Evolutionary conservation across 495 filamentous ascomycete species (phyloP).

Genomic region (Aspergillus campestris): DNA sequence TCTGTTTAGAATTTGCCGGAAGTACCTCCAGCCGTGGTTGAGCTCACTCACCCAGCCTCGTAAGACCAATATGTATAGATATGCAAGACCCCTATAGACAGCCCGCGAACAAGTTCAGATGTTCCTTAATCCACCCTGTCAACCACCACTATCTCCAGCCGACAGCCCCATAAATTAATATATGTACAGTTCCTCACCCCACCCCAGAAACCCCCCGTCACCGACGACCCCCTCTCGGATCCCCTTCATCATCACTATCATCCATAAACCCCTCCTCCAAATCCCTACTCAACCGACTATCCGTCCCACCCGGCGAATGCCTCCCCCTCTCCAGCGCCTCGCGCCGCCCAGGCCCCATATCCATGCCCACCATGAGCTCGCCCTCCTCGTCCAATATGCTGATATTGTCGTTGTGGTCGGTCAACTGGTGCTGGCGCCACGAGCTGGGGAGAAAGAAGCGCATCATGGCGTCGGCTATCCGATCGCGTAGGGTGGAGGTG

Average conservation of each 20-base stretch:
- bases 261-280: constrained; percentile 78
- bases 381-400: constrained; percentile 60
- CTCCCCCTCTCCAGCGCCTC: constrained; percentile 42
- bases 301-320: constrained; percentile 27
- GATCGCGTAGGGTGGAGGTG: constrained; percentile 53
- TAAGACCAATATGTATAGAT: too few relatives aligned
- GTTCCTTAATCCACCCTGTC: too few relatives aligned
- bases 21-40: too few relatives aligned
- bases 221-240: not conserved
- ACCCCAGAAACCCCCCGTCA: not conserved
- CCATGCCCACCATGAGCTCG: constrained; percentile 55
- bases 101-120: too few relatives aligned
- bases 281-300: constrained; percentile 67
- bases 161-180: not conserved
- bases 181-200: not conserved
- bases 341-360: constrained; percentile 41
- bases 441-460: constrained; percentile 47
- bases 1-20: too few relatives aligned
- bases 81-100: too few relatives aligned
- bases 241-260: constrained; percentile 63
- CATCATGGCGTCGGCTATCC: constrained; percentile 47
- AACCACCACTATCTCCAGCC: too few relatives aligned
- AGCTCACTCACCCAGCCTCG: too few relatives aligned
- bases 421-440: constrained; percentile 40
- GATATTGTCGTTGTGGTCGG: constrained; percentile 53